Evolutionary conservation across 2,329 filamentous ascomycete species (phyloP), one percentile per base, ranked within the genome.

Genomic region (Penicillium crustosum): DNA sequence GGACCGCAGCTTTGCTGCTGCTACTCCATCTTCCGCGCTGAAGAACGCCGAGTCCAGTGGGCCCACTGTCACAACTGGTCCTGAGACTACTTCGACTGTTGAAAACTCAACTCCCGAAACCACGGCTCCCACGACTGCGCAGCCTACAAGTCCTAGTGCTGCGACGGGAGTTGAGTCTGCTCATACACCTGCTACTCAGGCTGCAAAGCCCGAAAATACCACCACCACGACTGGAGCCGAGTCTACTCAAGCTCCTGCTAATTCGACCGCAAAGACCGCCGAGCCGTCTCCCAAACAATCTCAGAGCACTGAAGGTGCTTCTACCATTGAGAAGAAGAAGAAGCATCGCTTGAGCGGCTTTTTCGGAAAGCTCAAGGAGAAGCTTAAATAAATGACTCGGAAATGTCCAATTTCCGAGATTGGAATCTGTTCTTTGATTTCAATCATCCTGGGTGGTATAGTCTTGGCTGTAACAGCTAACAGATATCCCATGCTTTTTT

Each of bases 341-440:
- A 88, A 86, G 79, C 80, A 84, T 73, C 81, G 86, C 53, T 67
- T 87, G 58, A 89, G 86, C 74, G 76, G 81, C 53, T 82, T 89
- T 66, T 84, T 89, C 70, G 73, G 73, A 33, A 79, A 77, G 68
- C 62, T 85, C 55, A 83, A 83, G 76, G 81, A 81, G 63, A 84
- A 82, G 72, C 73, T 84, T 56, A 77, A 77, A 66, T 78, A 67
- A 47, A 61, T 25, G 39, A 33, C 29, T 36, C 6, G 33, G 25
- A 39, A 4, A 13, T 23, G 4, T 25, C 31, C 8, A 36, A 35
- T 39, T 12, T 33, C 27, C 5, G 17, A 27, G 23, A 21, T 49
- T 44, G 38, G 21, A 23, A 31, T 35, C 19, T 38, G 38, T 31
- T 23, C 25, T 49, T 38, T 50, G 48, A 36, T 49, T 38, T 31